Evolutionary conservation across 179 eudicot species (phyloP), one percentile per base, ranked within the genome.

Genomic region (Gypsophila paniculata): DNA sequence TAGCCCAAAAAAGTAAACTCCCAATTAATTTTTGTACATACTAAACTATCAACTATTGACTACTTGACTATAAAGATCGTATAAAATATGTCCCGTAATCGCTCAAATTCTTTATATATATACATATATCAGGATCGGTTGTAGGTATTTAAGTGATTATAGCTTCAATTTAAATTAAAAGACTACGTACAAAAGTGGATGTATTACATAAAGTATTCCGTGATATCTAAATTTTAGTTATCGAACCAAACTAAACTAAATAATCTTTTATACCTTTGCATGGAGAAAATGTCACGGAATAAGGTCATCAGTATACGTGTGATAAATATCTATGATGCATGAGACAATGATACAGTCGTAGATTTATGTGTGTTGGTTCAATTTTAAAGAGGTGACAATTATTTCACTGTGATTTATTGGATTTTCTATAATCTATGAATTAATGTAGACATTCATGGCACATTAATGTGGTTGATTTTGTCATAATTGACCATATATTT

Each of bases 261-360:
- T n/a, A n/a, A n/a, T n/a, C n/a, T n/a, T n/a, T n/a, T n/a, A n/a
- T n/a, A n/a, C n/a, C n/a, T n/a, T n/a, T n/a, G n/a, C n/a, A n/a
- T n/a, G n/a, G n/a, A n/a, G n/a, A n/a, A n/a, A n/a, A n/a, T n/a
- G n/a, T n/a, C n/a, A n/a, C n/a, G n/a, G n/a, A n/a, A n/a, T n/a
- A n/a, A n/a, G n/a, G n/a, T n/a, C n/a, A n/a, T n/a, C n/a, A n/a
- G n/a, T n/a, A n/a, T n/a, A n/a, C n/a, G n/a, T n/a, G n/a, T n/a
- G n/a, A n/a, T n/a, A n/a, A n/a, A n/a, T n/a, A n/a, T 66, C 5
- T 44, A 66, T 39, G 19, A 68, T 57, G 67, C 42, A 49, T 51
- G 61, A 26, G 80, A 77, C 80, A 77, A 60, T 61, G 76, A 77
- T 68, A 17, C 42, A 44, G 11, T 18, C 49, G 57, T 22, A 25